These are phyloP conservation scores for Capsella rubella DNA, from an alignment of 441 rosid species.

Conservation along the genomic window DNA sequence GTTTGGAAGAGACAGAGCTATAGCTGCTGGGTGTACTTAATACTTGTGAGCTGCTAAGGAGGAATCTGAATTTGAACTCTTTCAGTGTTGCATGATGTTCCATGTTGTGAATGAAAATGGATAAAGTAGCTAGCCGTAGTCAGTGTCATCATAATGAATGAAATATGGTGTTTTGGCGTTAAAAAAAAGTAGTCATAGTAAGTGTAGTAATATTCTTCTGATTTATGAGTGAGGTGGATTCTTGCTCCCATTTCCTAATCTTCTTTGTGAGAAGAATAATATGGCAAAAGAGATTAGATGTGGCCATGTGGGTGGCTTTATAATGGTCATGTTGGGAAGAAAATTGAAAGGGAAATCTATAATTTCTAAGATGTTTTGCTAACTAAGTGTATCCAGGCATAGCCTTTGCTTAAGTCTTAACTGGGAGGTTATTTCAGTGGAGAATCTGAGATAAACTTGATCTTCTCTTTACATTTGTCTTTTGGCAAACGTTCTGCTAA, in stretches of 20 bases:
- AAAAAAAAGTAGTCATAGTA: constrained; percentile 15
- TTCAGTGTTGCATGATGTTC: neutral
- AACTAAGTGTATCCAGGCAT: constrained; percentile 1
- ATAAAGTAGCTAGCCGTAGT: constrained; percentile 14
- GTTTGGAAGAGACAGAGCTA: constrained; percentile 6
- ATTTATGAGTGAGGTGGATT: constrained; percentile 9
- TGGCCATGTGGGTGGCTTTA: constrained; percentile 12
- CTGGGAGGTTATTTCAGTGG: neutral
- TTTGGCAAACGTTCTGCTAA: neutral
- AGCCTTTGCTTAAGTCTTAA: constrained; percentile 17
- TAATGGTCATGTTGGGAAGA: constrained; percentile 14
- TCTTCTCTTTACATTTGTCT: constrained; percentile 10
- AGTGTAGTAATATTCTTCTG: neutral
- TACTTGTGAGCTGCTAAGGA: constrained; percentile 16
- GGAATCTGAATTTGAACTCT: constrained; percentile 8
- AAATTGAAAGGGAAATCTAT: neutral
- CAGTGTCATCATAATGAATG: neutral
- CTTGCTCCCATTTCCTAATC: neutral
- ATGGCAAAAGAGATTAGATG: constrained; percentile 1
- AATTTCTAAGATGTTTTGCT: neutral
- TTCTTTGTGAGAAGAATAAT: constrained; percentile 17
- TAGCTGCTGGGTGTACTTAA: constrained; percentile 1
- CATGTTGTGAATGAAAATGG: constrained; percentile 10
- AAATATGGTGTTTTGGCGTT: neutral
- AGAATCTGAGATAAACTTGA: constrained; percentile 12